Percentiles rank a stretch among this genome's conserved stretches.
Evolutionary conservation across 129 eudicot species (phyloP).

Genomic region (Sambucus nigra): DNA sequence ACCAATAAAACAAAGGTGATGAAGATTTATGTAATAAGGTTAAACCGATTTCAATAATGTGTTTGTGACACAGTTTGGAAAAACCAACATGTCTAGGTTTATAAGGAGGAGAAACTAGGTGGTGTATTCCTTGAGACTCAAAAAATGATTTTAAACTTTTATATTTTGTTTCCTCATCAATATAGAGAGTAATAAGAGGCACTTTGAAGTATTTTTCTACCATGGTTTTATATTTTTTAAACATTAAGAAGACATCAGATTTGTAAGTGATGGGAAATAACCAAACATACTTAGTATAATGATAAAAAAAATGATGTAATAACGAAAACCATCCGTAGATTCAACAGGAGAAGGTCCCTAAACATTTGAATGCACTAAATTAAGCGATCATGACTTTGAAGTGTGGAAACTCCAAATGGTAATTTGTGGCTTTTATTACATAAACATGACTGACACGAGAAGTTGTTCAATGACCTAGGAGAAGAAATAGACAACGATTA

Average conservation of each 20-base stretch:
- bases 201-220: conserved; percentile 6
- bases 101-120: conserved; percentile 13
- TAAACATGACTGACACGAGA: conserved; percentile 2
- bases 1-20: conserved; percentile 17
- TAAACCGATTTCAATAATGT: no score
- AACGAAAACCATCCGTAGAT: conserved; percentile 15
- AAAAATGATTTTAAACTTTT: background rate
- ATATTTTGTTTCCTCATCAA: conserved; percentile 18
- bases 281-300: no score
- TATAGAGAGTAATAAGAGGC: conserved; percentile 1
- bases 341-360: conserved; percentile 8
- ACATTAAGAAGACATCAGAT: conserved; percentile 6
- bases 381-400: conserved; percentile 1
- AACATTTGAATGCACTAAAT: conserved; percentile 15
- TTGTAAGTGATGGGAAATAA: conserved; percentile 21
- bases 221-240: conserved; percentile 7
- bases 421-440: conserved; percentile 19
- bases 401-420: conserved; percentile 7
- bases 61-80: conserved; percentile 16
- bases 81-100: conserved; percentile 20
- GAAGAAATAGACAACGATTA: background rate
- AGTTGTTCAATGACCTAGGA: background rate
- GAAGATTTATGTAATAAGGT: conserved; percentile 18
- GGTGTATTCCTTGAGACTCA: conserved; percentile 9
- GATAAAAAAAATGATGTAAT: conserved; percentile 23